Evolutionary conservation across 2,329 filamentous ascomycete species (phyloP), one percentile per base, ranked within the genome.

Genomic region (Keithomyces neogunnii): DNA sequence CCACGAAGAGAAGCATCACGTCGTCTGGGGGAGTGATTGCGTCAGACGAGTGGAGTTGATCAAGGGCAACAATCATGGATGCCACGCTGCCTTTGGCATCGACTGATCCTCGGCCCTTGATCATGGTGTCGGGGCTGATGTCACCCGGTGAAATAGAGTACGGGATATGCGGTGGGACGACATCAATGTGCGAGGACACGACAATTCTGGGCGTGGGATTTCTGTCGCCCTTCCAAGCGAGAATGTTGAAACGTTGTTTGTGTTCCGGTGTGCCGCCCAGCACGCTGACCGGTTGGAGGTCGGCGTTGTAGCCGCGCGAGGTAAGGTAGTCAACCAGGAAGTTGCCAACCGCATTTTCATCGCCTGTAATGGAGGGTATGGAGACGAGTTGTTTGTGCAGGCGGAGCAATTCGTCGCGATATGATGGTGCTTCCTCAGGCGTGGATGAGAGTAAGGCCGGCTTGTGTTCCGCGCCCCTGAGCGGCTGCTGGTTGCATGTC

Each of bases 151-250:
- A 72, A 8, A 82, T 76, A 42, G 73, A 73, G 66, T 89, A 89
- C 0, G 84, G 84, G 53, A 88, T 85, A 64, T 80, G 82, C 0
- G 87, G 87, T 1, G 87, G 85, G 0, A 88, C 85, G 2, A 79
- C 79, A 61, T 96, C 91, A 60, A 95, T 92, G 65, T 96, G 90
- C 51, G 85, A 90, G 1, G 84, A 84, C 1, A 91, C 68, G n/a
- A 89, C 71, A 9, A 88, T 72, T 35, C 75, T 76, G 2, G 83
- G 78, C 8, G 75, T 69, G 38, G 75, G 72, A 13, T 69, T 66
- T 45, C 68, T 64, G 2, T 59, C 59, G 54, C 80, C 67, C 1
- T 69, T 72, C 75, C 74, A 89, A 2, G 90, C 90, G 40, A 91
- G 73, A 47, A 96, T 74, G 61, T 96, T 96, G 73, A 85, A 90